Percentiles rank a stretch among this genome's conserved stretches.
phyloP scores from a whole-genome alignment of 2,329 filamentous ascomycete genomes.

The Thermochaetoides dissita region DNA sequence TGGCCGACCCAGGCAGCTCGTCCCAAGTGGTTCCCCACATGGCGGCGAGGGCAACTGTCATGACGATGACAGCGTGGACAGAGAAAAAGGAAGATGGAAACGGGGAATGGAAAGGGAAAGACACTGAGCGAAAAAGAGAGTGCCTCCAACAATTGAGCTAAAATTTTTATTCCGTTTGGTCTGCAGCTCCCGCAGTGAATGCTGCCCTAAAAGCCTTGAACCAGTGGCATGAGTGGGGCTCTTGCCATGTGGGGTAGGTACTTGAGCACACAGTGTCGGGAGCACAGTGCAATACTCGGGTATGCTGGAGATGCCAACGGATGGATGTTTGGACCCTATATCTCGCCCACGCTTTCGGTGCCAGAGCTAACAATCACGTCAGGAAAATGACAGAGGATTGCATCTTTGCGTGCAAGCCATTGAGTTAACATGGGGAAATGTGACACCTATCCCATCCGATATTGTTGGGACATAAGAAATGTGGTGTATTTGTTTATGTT shows the following conservation, averaged over 20 bases:
- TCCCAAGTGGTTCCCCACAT: constrained; percentile 10
- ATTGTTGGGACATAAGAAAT: no score
- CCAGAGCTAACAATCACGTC: no score
- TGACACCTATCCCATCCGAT: no score
- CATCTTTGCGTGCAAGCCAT: no score
- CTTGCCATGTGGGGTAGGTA: constrained; percentile 3
- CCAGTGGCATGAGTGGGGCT: constrained; percentile 1
- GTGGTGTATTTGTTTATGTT: no score
- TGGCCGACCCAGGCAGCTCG: background rate
- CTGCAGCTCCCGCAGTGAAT: background rate
- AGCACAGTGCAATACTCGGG: no score
- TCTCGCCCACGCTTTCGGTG: no score
- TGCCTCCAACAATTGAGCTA: constrained; percentile 3
- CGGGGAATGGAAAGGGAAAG: constrained; percentile 7
- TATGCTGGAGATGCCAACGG: no score
- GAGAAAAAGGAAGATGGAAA: constrained; percentile 3
- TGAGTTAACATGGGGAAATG: no score
- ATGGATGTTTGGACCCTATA: background rate
- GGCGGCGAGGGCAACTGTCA: constrained; percentile 8
- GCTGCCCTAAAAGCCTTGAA: no score
- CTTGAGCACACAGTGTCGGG: no score
- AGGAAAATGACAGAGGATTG: no score
- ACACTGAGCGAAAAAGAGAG: background rate
- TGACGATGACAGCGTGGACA: constrained; percentile 5
- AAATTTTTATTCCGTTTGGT: constrained; percentile 5